Conservation (phyloP, 2,329 filamentous ascomycete genomes). For the Geosmithia morbida region DNA sequence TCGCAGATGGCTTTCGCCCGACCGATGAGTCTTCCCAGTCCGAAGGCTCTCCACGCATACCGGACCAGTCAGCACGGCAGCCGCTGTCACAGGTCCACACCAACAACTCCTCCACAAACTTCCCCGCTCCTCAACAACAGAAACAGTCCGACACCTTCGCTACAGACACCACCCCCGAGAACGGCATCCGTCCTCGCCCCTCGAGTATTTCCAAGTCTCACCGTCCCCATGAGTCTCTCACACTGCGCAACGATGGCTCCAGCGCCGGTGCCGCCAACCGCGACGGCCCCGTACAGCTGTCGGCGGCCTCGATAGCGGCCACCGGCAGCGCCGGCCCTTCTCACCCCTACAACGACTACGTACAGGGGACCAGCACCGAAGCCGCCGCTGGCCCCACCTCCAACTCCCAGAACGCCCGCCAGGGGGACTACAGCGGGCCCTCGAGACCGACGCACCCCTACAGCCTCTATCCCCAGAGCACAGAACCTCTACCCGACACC, state of each 20-base stretch:
- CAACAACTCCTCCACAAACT: slow-evolving; percentile 7
- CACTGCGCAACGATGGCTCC: slow-evolving; percentile 35
- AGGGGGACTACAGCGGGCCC: slow-evolving; percentile 35
- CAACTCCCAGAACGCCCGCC: slow-evolving; percentile 28
- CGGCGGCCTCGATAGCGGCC: slow-evolving; percentile 2
- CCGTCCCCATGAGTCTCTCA: slow-evolving; percentile 30
- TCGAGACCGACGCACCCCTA: slow-evolving; percentile 73
- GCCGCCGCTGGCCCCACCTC: not conserved
- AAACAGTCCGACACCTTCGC: slow-evolving; percentile 8
- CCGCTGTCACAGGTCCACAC: not conserved
- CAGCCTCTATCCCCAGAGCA: slow-evolving; percentile 71
- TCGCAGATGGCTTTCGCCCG: slow-evolving; percentile 38
- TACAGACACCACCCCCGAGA: slow-evolving; percentile 5
- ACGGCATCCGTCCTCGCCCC: slow-evolving; percentile 18
- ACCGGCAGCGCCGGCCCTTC: slow-evolving; percentile 6
- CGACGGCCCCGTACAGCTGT: slow-evolving; percentile 4
- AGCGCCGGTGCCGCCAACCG: not conserved
- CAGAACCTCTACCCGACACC: slow-evolving; percentile 34
- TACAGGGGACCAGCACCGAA: not conserved
- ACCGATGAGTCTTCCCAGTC: slow-evolving; percentile 2
- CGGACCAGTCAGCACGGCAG: not conserved
- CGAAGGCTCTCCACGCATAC: not conserved
- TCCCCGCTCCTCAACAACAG: slow-evolving; percentile 7
- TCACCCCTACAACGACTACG: not conserved
- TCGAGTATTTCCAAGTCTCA: slow-evolving; percentile 44